These are phyloP conservation scores for Chaetomium fimeti DNA, from an alignment of 495 filamentous ascomycete species.

Conservation along the genomic window DNA sequence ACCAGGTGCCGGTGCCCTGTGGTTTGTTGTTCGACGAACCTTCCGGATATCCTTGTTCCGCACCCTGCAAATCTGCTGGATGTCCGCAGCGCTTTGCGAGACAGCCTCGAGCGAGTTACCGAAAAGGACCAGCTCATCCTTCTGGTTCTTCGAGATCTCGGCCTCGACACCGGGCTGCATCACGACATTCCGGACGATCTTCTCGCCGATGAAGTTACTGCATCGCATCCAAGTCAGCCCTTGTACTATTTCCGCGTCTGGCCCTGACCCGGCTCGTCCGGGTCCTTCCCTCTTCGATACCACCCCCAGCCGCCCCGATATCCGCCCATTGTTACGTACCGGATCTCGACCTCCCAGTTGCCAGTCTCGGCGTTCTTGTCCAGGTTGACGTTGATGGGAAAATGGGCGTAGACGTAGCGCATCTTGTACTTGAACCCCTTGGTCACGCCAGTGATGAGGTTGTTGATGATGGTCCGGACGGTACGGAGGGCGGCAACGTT, in stretches of 20 bases:
- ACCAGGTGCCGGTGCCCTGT: not conserved
- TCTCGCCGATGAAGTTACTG: conserved; percentile 99
- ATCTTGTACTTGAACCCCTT: conserved; percentile 99
- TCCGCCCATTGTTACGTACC: conserved; percentile 58
- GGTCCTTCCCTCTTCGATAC: conserved; percentile 1
- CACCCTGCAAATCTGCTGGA: conserved; percentile 98
- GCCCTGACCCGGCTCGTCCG: conserved; percentile 1
- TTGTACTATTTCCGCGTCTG: not conserved
- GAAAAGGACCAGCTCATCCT: conserved; percentile 90
- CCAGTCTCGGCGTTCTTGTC: conserved; percentile 94
- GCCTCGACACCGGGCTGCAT: conserved; percentile 90
- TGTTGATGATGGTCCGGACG: conserved; percentile 95
- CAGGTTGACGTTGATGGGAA: conserved; percentile 99
- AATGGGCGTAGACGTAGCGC: conserved; percentile 99
- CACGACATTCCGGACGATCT: conserved; percentile 89
- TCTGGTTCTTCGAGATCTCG: conserved; percentile 81
- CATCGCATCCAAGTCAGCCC: conserved; percentile 39
- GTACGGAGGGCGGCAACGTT: conserved; percentile 96
- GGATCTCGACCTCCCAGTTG: conserved; percentile 88
- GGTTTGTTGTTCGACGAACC: conserved; percentile 48
- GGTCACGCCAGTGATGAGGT: conserved; percentile 96
- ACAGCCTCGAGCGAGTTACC: conserved; percentile 97
- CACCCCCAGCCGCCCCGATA: not conserved
- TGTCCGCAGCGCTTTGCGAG: conserved; percentile 95
- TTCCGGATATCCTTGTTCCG: conserved; percentile 99